Evolutionary conservation across 805 yeast species (phyloP).

Genomic region (Zygoascus bituminiphila): DNA sequence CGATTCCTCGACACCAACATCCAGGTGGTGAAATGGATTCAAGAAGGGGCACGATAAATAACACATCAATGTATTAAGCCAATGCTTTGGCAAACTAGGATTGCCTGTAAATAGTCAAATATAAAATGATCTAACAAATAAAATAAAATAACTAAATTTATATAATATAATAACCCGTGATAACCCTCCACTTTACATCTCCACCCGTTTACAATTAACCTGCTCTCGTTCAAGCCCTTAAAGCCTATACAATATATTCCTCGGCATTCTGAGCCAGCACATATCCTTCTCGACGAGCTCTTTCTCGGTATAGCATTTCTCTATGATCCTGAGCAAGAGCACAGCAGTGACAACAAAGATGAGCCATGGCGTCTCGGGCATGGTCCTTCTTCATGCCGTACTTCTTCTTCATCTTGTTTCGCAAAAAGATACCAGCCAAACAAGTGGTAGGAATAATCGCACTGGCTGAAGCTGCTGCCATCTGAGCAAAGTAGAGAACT

Average conservation of each 20-base stretch:
- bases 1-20: slow-evolving; percentile 83
- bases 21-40: slow-evolving; percentile 53
- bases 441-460: background rate
- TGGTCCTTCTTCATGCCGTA: slow-evolving; percentile 6
- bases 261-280: slow-evolving; percentile 2
- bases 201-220: too few relatives aligned
- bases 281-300: slow-evolving; percentile 1
- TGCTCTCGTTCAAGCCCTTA: too few relatives aligned
- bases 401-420: slow-evolving; percentile 8
- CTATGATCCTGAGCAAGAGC: slow-evolving; percentile 16
- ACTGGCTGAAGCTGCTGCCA: background rate
- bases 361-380: slow-evolving; percentile 6
- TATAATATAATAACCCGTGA: too few relatives aligned
- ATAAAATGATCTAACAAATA: too few relatives aligned
- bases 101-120: background rate
- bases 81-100: too few relatives aligned
- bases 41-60: slow-evolving; percentile 13
- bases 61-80: background rate
- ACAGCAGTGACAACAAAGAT: slow-evolving; percentile 9
- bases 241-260: background rate
- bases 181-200: too few relatives aligned
- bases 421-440: slow-evolving; percentile 6
- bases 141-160: too few relatives aligned
- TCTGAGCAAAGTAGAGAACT: background rate
- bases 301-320: slow-evolving; percentile 10